These are phyloP conservation scores for Botrytis cinerea DNA, from an alignment of 2,329 filamentous ascomycete species.

Conservation along the genomic window DNA sequence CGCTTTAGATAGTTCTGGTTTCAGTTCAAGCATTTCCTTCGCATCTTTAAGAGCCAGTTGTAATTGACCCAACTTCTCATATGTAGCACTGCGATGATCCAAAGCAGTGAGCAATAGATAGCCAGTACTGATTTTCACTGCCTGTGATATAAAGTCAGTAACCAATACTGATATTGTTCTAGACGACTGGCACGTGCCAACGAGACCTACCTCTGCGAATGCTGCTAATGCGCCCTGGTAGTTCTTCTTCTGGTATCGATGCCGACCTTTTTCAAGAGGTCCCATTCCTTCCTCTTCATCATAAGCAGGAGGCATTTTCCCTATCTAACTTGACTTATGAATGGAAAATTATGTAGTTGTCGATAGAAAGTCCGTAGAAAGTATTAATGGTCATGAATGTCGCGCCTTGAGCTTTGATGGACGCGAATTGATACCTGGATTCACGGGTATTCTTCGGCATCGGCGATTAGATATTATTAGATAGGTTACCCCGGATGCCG, in stretches of 20 bases:
- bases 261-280: constrained; percentile 37
- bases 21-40: constrained; percentile 40
- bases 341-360: background rate
- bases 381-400: background rate
- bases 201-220: constrained; percentile 35
- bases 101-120: constrained; percentile 39
- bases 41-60: constrained; percentile 40
- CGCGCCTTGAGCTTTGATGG: background rate
- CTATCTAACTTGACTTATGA: background rate
- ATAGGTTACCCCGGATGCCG: constrained; percentile 2
- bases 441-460: background rate
- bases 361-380: background rate
- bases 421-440: background rate
- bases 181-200: background rate
- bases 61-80: constrained; percentile 39
- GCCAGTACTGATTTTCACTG: constrained; percentile 33
- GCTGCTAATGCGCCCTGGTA: constrained; percentile 36
- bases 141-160: constrained; percentile 31
- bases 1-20: constrained; percentile 40
- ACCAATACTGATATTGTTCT: background rate
- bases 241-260: constrained; percentile 38
- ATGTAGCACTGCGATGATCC: constrained; percentile 42
- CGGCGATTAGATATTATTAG: background rate
- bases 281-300: constrained; percentile 35
- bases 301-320: constrained; percentile 14